A percentile compares a stretch with the other conserved stretches of the same genome.
Conservation (phyloP, 208 protist genomes). For the Eutreptiella sp. region DNA sequence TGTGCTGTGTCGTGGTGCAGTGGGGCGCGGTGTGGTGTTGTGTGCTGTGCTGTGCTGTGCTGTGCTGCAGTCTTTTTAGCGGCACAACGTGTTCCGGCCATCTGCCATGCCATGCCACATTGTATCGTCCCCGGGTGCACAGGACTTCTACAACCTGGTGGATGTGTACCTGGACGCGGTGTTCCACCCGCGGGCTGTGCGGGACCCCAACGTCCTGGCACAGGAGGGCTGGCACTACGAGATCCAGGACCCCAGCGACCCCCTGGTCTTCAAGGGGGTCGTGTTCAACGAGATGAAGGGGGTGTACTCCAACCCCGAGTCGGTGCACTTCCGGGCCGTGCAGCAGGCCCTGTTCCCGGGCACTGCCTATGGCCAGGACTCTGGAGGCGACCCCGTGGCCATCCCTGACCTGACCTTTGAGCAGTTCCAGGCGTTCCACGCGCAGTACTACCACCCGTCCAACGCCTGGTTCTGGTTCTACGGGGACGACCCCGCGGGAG, state of each 20-base stretch:
- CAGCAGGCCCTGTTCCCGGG: slow-evolving; percentile 67
- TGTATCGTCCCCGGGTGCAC: no score
- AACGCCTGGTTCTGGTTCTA: slow-evolving; percentile 41
- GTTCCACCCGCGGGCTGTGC: slow-evolving; percentile 68
- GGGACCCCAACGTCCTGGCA: no score
- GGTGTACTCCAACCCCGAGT: slow-evolving; percentile 71
- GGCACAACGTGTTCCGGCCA: no score
- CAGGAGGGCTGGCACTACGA: no score
- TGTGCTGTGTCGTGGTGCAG: no score
- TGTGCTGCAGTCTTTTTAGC: no score
- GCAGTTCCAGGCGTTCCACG: slow-evolving; percentile 74
- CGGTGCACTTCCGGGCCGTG: slow-evolving; percentile 57
- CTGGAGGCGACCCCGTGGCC: slow-evolving; percentile 74
- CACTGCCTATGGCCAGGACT: slow-evolving; percentile 76
- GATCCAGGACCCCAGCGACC: no score
- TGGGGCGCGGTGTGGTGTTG: no score
- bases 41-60: no score
- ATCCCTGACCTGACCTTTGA: slow-evolving; percentile 74
- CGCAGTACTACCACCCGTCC: slow-evolving; percentile 76
- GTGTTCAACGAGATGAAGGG: slow-evolving; percentile 90
- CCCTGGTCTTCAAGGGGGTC: slow-evolving; percentile 66
- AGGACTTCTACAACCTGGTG: slow-evolving; percentile 84
- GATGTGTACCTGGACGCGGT: slow-evolving; percentile 86
- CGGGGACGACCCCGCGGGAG: neutral
- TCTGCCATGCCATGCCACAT: no score